Percentiles rank a stretch among this genome's conserved stretches.
Conservation (phyloP, 352 stramenopile species). For the Globisporangium viniferum region DNA sequence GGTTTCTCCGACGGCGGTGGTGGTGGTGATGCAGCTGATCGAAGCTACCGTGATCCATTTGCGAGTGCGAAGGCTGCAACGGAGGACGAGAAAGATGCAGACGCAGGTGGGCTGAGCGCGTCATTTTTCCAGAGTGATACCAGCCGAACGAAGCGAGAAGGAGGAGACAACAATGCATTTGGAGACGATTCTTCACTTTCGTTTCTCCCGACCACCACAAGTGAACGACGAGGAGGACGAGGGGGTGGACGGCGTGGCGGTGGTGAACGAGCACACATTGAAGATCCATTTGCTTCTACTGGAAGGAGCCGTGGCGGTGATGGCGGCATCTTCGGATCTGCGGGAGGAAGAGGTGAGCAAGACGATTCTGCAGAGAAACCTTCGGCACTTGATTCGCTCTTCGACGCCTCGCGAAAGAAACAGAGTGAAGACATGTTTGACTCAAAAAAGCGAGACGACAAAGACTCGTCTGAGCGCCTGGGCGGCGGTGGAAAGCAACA, state of each 20-base stretch:
- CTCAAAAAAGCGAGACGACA: background rate
- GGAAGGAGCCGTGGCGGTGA: background rate
- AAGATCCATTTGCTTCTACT: conserved; percentile 18
- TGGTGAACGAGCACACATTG: background rate
- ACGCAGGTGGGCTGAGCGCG: conserved; percentile 19
- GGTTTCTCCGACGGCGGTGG: background rate
- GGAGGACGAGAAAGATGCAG: conserved; percentile 3
- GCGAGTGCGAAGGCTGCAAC: conserved; percentile 1
- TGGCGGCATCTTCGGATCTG: background rate
- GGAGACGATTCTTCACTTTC: conserved; percentile 20
- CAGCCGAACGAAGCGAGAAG: background rate
- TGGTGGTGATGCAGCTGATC: too few species aligned
- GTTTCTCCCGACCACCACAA: conserved; percentile 21
- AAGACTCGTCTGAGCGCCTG: background rate
- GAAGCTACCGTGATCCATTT: conserved; percentile 12
- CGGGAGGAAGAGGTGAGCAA: background rate
- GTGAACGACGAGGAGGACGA: conserved; percentile 22
- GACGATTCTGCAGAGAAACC: background rate
- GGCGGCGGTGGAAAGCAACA: background rate
- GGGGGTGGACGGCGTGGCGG: conserved; percentile 12
- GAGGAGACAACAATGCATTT: background rate
- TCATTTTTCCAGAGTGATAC: conserved; percentile 34
- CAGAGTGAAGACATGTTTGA: background rate
- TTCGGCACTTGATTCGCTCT: conserved; percentile 26
- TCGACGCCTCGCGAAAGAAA: conserved; percentile 13